Conservation (phyloP, 805 yeast species). For the Monosporozyma yasuniensis region DNA sequence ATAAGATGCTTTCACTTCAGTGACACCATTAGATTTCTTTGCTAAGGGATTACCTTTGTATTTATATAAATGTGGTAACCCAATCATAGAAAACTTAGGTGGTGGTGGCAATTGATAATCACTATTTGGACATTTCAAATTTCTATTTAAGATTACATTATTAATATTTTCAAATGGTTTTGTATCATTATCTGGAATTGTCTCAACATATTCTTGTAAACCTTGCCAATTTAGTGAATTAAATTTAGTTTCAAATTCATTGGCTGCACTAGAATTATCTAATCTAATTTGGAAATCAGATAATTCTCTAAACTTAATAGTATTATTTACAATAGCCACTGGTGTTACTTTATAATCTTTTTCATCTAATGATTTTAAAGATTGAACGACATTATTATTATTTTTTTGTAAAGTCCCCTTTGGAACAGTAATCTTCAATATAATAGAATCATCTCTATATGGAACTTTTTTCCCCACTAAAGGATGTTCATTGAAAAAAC, state of each 20-base stretch:
- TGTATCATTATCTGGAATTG: conserved; percentile 32
- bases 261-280: conserved; percentile 43
- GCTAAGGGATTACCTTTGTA: conserved; percentile 66
- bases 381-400: conserved; percentile 36
- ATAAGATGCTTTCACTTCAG: conserved; percentile 37
- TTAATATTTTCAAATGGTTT: conserved; percentile 32
- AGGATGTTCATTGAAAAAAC: conserved; percentile 47
- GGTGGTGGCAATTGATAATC: conserved; percentile 63
- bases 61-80: conserved; percentile 68
- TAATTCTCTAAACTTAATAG: conserved; percentile 72
- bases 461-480: conserved; percentile 41
- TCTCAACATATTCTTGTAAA: conserved; percentile 25
- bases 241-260: conserved; percentile 25
- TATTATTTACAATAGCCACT: conserved; percentile 55
- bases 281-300: conserved; percentile 78
- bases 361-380: conserved; percentile 32
- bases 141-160: conserved; percentile 19
- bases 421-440: conserved; percentile 54
- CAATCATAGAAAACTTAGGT: conserved; percentile 66
- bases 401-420: conserved; percentile 38
- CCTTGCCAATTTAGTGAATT: conserved; percentile 26
- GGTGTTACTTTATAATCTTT: conserved; percentile 43
- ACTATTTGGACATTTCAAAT: conserved; percentile 14
- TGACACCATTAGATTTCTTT: conserved; percentile 44
- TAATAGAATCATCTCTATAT: conserved; percentile 45